A percentile compares a stretch with the other conserved stretches of the same genome.
phyloP scores from a whole-genome alignment of 2,329 filamentous ascomycete genomes.

The Pestalotiopsis fici region DNA sequence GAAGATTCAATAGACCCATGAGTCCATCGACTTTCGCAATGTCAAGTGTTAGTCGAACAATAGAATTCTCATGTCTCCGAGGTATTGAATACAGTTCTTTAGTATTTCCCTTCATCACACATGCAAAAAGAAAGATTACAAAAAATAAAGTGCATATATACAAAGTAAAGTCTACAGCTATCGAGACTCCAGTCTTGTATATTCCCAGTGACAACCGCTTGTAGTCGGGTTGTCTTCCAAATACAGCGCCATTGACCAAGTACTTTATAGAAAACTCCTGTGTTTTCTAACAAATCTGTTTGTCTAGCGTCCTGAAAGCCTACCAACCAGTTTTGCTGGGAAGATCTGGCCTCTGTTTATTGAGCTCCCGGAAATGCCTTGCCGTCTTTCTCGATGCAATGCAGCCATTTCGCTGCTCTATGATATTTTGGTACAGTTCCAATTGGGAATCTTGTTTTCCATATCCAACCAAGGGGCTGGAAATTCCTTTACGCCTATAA shows the following conservation, averaged over 20 bases:
- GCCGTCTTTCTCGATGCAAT: conserved; percentile 3
- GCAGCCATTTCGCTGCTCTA: conserved; percentile 6
- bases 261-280: not conserved
- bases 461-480: not conserved
- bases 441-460: not conserved
- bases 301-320: not conserved
- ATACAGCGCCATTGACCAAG: not conserved
- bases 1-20: too few relatives aligned
- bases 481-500: not conserved
- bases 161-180: not conserved
- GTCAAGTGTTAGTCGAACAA: too few relatives aligned
- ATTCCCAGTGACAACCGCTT: not conserved
- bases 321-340: not conserved
- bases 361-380: not conserved
- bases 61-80: too few relatives aligned
- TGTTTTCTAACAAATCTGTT: not conserved
- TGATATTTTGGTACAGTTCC: conserved; percentile 5
- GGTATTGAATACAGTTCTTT: too few relatives aligned
- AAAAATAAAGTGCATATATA: not conserved
- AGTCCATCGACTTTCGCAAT: too few relatives aligned
- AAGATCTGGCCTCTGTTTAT: not conserved
- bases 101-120: too few relatives aligned
- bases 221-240: conserved; percentile 4
- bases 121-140: too few relatives aligned
- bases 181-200: conserved; percentile 3